Conservation (phyloP, 139 green algal species). For the Chlamydomonas sp. region DNA sequence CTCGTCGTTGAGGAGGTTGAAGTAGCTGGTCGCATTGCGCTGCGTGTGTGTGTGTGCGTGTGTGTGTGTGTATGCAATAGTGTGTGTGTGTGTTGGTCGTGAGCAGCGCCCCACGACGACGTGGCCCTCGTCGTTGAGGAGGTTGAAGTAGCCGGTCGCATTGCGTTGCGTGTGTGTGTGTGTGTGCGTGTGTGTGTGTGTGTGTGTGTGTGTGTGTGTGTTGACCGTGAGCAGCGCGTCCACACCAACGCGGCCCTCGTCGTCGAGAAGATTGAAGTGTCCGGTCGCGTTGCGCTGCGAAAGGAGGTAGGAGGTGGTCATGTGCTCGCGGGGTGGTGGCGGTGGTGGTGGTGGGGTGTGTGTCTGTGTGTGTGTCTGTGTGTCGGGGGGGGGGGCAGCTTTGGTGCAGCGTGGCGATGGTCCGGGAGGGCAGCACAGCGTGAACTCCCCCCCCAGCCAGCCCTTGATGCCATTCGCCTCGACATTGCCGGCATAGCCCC, state of each 20-base stretch:
- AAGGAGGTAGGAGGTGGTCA: no score
- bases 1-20: conserved; percentile 20
- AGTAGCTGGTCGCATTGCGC: conserved; percentile 59
- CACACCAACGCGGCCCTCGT: not conserved
- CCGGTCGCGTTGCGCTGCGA: conserved; percentile 59
- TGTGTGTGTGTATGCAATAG: not conserved
- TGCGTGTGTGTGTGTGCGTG: conserved; percentile 14
- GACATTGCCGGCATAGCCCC: no score
- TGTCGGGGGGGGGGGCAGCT: no score
- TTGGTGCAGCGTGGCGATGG: conserved; percentile 43
- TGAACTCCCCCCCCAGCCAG: no score
- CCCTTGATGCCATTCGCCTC: no score
- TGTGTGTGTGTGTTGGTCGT: no score
- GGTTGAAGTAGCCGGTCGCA: conserved; percentile 59
- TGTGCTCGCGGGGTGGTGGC: no score
- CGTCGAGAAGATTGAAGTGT: conserved; percentile 36
- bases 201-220: no score
- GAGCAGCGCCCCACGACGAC: conserved; percentile 53
- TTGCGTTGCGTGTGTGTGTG: conserved; percentile 52
- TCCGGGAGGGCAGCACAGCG: no score
- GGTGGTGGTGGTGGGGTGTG: no score
- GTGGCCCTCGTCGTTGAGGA: conserved; percentile 64
- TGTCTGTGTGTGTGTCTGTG: not conserved
- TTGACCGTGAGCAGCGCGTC: no score
- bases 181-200: no score